Evolutionary conservation across 192 early-diverging fungal genomes (phyloP).

Genomic region (Mortierella antarctica): DNA sequence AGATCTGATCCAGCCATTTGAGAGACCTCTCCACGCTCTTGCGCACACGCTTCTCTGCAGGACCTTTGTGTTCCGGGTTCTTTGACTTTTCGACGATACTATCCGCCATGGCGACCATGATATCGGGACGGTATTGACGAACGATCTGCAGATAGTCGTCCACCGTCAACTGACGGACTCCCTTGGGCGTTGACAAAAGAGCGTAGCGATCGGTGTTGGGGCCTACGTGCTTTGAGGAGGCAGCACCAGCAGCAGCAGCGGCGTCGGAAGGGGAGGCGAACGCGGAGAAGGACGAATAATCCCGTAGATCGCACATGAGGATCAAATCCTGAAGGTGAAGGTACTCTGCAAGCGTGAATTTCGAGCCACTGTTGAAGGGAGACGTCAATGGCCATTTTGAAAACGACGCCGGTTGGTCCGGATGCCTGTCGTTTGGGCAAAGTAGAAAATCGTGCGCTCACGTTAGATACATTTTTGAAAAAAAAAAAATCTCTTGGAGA

Average conservation of each 20-base stretch:
- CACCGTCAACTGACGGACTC: conserved; percentile 61
- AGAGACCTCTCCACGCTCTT: conserved; percentile 62
- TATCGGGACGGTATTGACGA: conserved; percentile 60
- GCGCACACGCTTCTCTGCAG: conserved; percentile 55
- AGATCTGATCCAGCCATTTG: conserved; percentile 61
- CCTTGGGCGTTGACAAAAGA: conserved; percentile 58
- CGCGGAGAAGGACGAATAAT: conserved; percentile 36
- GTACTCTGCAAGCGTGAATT: conserved; percentile 51
- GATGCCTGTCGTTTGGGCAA: conserved; percentile 7
- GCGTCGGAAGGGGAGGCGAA: neutral
- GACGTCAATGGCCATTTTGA: conserved; percentile 26
- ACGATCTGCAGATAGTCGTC: conserved; percentile 54
- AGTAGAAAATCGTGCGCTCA: no score
- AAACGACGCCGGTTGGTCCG: conserved; percentile 28
- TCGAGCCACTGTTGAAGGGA: neutral
- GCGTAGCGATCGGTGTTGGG: conserved; percentile 64
- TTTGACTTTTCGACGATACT: conserved; percentile 37
- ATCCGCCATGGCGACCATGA: conserved; percentile 58
- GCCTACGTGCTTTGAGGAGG: conserved; percentile 4
- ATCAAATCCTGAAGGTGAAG: conserved; percentile 55
- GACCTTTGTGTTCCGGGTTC: conserved; percentile 10
- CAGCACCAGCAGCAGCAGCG: neutral
- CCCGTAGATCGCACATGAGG: conserved; percentile 61
- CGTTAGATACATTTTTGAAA: neutral
- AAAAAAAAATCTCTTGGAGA: neutral